phyloP scores from a whole-genome alignment of 1,284 basidiomycete species.

The Cutaneotrichosporon curvatum region DNA sequence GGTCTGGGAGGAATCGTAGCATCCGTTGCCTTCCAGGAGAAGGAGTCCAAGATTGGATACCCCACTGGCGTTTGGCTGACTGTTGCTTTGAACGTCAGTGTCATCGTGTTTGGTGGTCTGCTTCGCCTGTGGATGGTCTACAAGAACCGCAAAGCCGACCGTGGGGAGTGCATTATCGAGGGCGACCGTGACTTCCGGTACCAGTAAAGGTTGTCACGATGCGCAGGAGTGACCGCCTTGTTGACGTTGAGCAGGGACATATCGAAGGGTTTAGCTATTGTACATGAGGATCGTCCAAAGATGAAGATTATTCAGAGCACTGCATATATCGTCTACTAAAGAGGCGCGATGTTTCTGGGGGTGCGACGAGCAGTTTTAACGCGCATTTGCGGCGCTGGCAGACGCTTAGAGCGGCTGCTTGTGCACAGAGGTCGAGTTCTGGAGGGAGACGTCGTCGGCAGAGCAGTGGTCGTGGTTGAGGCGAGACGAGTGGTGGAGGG shows the following conservation, averaged over 20 bases:
- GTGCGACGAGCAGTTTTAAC: no score
- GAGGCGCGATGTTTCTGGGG: no score
- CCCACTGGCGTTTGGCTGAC: conserved; percentile 17
- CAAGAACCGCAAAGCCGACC: conserved; percentile 14
- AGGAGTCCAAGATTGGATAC: conserved; percentile 9
- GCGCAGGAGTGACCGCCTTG: no score
- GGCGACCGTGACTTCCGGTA: conserved; percentile 8
- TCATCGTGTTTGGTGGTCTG: background rate
- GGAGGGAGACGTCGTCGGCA: background rate
- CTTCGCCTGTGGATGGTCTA: conserved; percentile 7
- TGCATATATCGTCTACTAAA: no score
- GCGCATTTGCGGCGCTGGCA: no score
- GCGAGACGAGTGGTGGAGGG: background rate
- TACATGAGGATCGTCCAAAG: no score
- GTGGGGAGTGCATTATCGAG: conserved; percentile 6
- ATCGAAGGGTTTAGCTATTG: no score
- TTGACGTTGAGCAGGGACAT: no score
- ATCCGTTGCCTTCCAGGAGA: conserved; percentile 13
- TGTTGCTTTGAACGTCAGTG: conserved; percentile 8
- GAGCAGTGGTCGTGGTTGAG: background rate
- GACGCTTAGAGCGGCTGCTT: conserved; percentile 1
- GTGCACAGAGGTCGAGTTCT: background rate
- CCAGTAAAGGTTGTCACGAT: no score
- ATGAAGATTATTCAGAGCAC: no score
- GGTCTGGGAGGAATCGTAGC: conserved; percentile 20